Evolutionary conservation across 208 protist species (phyloP), one percentile per base, ranked within the genome.

Genomic region (Trypanosomatidae sp.): DNA sequence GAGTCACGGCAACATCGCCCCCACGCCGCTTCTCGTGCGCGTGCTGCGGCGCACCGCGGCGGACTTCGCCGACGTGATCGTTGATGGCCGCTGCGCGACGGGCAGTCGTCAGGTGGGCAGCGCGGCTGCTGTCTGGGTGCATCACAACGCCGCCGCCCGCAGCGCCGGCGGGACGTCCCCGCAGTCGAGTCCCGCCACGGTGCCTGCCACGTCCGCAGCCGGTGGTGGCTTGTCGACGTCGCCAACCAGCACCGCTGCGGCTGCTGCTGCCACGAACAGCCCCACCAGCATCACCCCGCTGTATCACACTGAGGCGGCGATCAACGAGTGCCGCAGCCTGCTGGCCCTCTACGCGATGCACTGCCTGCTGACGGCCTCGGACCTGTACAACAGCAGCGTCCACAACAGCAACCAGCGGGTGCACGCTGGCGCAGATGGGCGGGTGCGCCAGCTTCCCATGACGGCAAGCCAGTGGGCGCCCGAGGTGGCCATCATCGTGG

Each of bases 61-160:
- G 0, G 89, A 91, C 77, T 91, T 91, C 56, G 82, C 86, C 6
- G 89, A 94, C 68, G 69, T 90, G 39, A 76, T 94, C 12, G 81
- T 94, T 0, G 89, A 94, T 64, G 83, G 79, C 22, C 89, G 89
- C 43, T 85, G 87, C 62, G 86, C 85, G 39, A 86, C 62, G 25
- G 80, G 79, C 46, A 81, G 73, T 46, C 58, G 60, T 4, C 71
- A 62, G 69, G 69, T 75, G 13, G 80, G 82, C 47, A 89, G 69
- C 25, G 85, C 83, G 0, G 82, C 77, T 1, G 73, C 73, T 1
- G 73, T 89, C 22, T 89, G 84, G 84, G 66, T 82, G 47, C 56
- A 79, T 74, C 85, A 85, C 64, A 53, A 55, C n/a, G 50, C 41
- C 3, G 72, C 59, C 17, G 28, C 56, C 3, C 43, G 66, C 2